Percentiles rank a stretch among this genome's conserved stretches.
phyloP scores from a whole-genome alignment of 768 basidiomycete genomes.

The Auricularia cornea region DNA sequence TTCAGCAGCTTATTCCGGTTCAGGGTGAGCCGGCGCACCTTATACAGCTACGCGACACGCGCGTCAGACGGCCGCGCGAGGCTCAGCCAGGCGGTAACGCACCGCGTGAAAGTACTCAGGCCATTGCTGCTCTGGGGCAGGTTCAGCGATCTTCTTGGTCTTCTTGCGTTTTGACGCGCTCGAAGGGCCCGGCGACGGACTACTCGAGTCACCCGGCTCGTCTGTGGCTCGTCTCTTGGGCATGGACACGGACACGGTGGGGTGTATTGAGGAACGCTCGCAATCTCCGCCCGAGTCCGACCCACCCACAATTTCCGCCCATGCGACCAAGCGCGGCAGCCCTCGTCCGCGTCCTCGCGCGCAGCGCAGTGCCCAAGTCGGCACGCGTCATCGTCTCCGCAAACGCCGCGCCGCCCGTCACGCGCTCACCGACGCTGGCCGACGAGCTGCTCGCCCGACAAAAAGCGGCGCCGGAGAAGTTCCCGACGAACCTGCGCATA shows the following conservation, averaged over 20 bases:
- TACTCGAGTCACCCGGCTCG: background rate
- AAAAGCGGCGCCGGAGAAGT: constrained; percentile 29
- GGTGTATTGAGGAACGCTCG: background rate
- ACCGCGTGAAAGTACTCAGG: constrained; percentile 57
- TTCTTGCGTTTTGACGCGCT: constrained; percentile 10
- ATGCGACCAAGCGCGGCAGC: constrained; percentile 27
- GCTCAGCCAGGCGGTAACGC: constrained; percentile 7
- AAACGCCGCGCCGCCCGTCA: constrained; percentile 5
- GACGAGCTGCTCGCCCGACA: constrained; percentile 35
- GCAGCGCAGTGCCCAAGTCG: constrained; percentile 18
- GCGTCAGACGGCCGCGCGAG: background rate
- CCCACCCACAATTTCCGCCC: background rate
- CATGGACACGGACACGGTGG: background rate
- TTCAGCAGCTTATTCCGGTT: constrained; percentile 4
- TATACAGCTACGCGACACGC: background rate
- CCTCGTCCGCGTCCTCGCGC: constrained; percentile 33
- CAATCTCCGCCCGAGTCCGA: background rate
- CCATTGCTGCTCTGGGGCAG: constrained; percentile 31
- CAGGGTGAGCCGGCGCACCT: background rate
- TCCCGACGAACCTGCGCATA: constrained; percentile 43
- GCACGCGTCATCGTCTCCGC: background rate
- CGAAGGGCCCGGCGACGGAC: background rate
- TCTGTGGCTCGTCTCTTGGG: background rate
- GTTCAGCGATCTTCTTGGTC: constrained; percentile 13
- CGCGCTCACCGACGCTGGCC: constrained; percentile 25